A percentile compares a stretch with the other conserved stretches of the same genome.
These are phyloP conservation scores for Lithocarpus polystachyus DNA, from an alignment of 306 rosid species.

Conservation along the genomic window DNA sequence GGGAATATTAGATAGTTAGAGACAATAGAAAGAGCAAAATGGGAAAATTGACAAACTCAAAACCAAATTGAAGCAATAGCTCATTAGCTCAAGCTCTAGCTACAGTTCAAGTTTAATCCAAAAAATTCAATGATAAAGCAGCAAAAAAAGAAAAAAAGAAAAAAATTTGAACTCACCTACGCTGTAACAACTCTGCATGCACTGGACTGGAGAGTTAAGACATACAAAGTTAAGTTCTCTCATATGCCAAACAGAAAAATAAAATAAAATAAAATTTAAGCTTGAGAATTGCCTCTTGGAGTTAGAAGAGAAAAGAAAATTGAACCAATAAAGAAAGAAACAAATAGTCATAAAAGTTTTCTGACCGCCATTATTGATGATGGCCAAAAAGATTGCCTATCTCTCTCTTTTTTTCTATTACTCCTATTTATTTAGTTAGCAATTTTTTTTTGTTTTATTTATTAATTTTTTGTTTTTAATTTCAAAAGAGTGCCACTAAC, in stretches of 20 bases:
- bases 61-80: neutral
- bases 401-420: too few relatives aligned
- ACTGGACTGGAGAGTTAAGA: neutral
- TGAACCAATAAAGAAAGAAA: neutral
- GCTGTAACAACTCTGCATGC: too few relatives aligned
- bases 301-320: neutral
- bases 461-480: too few relatives aligned
- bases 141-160: neutral
- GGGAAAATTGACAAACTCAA: neutral
- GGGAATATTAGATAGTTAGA: too few relatives aligned
- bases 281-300: neutral
- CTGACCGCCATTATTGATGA: too few relatives aligned
- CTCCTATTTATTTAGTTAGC: too few relatives aligned
- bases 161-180: conserved; percentile 22
- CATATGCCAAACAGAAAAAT: conserved; percentile 13
- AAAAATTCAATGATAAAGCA: neutral
- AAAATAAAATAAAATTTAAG: too few relatives aligned
- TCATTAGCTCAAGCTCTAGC: neutral
- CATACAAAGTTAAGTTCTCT: neutral
- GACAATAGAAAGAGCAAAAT: too few relatives aligned
- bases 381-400: too few relatives aligned
- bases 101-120: neutral
- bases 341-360: too few relatives aligned
- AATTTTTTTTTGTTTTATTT: too few relatives aligned
- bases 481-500: too few relatives aligned